phyloP scores from a whole-genome alignment of 768 basidiomycete genomes.

The Pisolithus tinctorius region DNA sequence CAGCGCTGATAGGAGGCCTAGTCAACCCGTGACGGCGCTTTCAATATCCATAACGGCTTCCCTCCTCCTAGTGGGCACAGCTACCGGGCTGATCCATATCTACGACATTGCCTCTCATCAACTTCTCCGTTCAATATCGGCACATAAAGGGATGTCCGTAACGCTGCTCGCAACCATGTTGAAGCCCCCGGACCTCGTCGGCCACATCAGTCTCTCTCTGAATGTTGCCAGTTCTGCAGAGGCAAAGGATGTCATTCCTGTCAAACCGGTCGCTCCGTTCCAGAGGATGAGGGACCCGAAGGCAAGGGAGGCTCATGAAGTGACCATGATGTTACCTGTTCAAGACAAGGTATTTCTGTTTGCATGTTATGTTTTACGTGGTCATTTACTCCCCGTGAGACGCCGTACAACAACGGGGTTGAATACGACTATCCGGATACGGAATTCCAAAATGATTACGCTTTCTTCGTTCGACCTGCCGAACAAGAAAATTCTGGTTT shows the following conservation, averaged over 20 bases:
- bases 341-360: conserved; percentile 33
- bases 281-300: conserved; percentile 67
- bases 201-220: conserved; percentile 60
- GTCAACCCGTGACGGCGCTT: conserved; percentile 67
- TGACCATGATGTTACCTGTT: conserved; percentile 52
- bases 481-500: conserved; percentile 20
- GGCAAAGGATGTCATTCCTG: conserved; percentile 54
- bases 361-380: neutral
- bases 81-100: conserved; percentile 62
- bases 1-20: conserved; percentile 24
- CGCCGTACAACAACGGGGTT: conserved; percentile 8
- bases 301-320: conserved; percentile 62
- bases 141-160: conserved; percentile 63
- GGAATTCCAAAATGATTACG: conserved; percentile 60
- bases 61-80: conserved; percentile 77
- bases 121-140: conserved; percentile 70
- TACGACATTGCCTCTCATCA: conserved; percentile 92
- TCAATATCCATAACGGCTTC: conserved; percentile 73
- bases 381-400: conserved; percentile 8
- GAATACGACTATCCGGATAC: conserved; percentile 39
- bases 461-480: conserved; percentile 52
- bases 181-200: conserved; percentile 82
- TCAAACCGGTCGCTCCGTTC: conserved; percentile 61
- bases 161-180: conserved; percentile 73
- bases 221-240: conserved; percentile 28